These are phyloP conservation scores for Coemansia asiatica DNA, from an alignment of 192 early-diverging fungal species.

Conservation along the genomic window DNA sequence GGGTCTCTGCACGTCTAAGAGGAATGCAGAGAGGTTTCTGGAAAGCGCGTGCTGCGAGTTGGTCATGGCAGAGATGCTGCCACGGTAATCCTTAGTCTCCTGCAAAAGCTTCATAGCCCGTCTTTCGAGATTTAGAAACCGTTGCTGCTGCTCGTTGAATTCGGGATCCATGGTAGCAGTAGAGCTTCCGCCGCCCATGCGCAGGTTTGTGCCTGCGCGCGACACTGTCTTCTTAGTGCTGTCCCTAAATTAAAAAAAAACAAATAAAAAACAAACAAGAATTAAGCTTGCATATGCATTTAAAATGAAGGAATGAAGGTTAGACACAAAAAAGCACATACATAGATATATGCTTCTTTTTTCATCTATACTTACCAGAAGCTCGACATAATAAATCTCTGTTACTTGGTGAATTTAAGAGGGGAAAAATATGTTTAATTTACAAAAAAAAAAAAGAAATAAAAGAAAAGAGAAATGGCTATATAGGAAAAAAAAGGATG, in stretches of 20 bases:
- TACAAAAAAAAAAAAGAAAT: background rate
- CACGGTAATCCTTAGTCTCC: constrained; percentile 91
- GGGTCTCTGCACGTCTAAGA: constrained; percentile 78
- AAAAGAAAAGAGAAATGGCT: background rate
- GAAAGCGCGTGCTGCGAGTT: constrained; percentile 81
- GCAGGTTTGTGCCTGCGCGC: constrained; percentile 29
- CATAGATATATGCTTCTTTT: too few species aligned
- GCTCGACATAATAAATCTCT: background rate
- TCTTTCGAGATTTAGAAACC: constrained; percentile 76
- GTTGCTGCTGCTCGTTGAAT: constrained; percentile 79
- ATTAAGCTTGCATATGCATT: too few species aligned
- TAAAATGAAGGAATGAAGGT: too few species aligned
- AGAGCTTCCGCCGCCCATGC: constrained; percentile 22
- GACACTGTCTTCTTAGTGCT: constrained; percentile 43
- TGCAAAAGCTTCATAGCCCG: constrained; percentile 82
- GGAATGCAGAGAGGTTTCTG: constrained; percentile 81
- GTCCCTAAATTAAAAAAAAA: constrained; percentile 31
- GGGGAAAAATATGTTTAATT: background rate
- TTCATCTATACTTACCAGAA: constrained; percentile 8
- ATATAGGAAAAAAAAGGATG: background rate
- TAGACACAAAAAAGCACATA: background rate
- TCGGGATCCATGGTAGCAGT: constrained; percentile 61
- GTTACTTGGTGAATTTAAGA: background rate
- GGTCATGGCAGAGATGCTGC: constrained; percentile 82
- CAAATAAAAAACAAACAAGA: too few species aligned